phyloP scores from a whole-genome alignment of 192 early-diverging fungal species.

The Podila horticola region DNA sequence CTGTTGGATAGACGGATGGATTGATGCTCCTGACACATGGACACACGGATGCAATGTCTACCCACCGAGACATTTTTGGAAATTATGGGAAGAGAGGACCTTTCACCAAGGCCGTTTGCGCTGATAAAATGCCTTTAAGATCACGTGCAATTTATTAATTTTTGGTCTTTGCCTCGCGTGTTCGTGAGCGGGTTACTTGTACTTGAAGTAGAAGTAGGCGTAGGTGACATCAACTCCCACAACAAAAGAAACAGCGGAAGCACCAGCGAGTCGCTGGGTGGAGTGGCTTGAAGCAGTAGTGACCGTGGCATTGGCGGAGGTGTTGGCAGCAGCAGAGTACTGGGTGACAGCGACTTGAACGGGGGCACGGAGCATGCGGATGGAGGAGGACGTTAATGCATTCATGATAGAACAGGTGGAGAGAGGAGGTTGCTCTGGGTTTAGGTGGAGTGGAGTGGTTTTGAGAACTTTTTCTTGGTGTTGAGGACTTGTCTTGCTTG shows the following conservation, averaged over 20 bases:
- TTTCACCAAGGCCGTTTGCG: not conserved
- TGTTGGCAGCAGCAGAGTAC: constrained; percentile 8
- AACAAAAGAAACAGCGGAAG: constrained; percentile 7
- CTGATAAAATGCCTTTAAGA: not conserved
- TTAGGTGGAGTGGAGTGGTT: not conserved
- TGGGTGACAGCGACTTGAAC: constrained; percentile 13
- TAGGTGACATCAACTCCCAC: constrained; percentile 42
- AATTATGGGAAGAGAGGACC: constrained; percentile 4
- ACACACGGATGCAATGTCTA: constrained; percentile 2
- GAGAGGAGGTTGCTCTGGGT: not conserved
- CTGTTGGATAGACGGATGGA: not conserved
- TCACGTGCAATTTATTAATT: not conserved
- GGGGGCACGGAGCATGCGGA: constrained; percentile 14
- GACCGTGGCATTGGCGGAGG: not conserved
- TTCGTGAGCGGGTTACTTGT: not conserved
- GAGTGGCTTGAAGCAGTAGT: constrained; percentile 10
- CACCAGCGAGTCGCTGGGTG: constrained; percentile 12
- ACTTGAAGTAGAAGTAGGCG: constrained; percentile 27
- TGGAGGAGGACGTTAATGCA: not conserved
- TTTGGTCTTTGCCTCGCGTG: too few relatives aligned
- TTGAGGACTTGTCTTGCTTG: not conserved
- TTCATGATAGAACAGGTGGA: not conserved
- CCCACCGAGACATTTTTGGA: constrained; percentile 6
- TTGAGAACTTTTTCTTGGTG: not conserved
- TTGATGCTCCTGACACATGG: not conserved